These are phyloP conservation scores for Pseudogymnoascus sp. DNA, from an alignment of 2,329 filamentous ascomycete genomes.

Conservation along the genomic window DNA sequence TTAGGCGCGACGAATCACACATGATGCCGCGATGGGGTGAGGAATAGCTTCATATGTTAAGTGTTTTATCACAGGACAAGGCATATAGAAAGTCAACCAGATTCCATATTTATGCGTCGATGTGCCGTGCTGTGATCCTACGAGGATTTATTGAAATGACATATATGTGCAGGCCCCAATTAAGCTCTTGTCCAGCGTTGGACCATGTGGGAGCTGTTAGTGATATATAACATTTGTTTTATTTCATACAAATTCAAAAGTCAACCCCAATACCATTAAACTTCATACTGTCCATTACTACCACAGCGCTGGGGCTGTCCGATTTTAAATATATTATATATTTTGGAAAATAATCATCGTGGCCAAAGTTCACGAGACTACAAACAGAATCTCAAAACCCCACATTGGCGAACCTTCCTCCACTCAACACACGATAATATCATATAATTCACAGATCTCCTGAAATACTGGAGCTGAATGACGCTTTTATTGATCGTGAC, in stretches of 20 bases:
- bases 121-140: not conserved
- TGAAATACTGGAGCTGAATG: not conserved
- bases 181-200: not conserved
- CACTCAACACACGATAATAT: not conserved
- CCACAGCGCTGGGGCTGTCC: too few relatives aligned
- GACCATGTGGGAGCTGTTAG: not conserved
- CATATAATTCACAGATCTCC: not conserved
- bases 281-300: not conserved
- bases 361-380: not conserved
- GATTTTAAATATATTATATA: not conserved
- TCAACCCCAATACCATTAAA: not conserved
- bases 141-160: not conserved
- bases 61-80: not conserved
- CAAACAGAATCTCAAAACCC: not conserved
- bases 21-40: not conserved
- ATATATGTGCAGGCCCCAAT: not conserved
- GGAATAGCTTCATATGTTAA: constrained; percentile 5
- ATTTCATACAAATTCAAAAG: not conserved
- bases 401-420: not conserved
- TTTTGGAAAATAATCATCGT: not conserved
- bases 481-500: constrained; percentile 3
- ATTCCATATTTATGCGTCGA: not conserved
- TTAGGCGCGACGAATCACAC: not conserved
- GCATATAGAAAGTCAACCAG: constrained; percentile 1
- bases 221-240: not conserved